Conservation (phyloP, 768 basidiomycete species). For the Panus rudis region DNA sequence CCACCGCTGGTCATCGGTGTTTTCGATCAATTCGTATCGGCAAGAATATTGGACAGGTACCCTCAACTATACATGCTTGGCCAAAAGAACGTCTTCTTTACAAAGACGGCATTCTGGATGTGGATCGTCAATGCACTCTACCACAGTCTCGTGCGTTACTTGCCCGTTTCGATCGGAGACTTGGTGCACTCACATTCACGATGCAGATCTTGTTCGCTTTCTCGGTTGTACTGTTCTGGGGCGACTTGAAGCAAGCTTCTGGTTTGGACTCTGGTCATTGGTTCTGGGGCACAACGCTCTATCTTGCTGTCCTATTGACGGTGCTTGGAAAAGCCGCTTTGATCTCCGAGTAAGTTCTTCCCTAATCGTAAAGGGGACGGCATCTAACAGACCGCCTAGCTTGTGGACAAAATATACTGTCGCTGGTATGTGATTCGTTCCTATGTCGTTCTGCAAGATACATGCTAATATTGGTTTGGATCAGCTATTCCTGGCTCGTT, state of each 20-base stretch:
- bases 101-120: slow-evolving; percentile 84
- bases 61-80: slow-evolving; percentile 94
- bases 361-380: not conserved
- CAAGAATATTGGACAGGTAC: slow-evolving; percentile 92
- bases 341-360: slow-evolving; percentile 81
- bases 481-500: slow-evolving; percentile 96
- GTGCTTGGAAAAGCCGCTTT: slow-evolving; percentile 96
- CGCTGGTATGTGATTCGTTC: slow-evolving; percentile 46
- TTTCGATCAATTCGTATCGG: slow-evolving; percentile 98
- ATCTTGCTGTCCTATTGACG: slow-evolving; percentile 86
- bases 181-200: not conserved
- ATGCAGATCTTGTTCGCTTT: slow-evolving; percentile 78
- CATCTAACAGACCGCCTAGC: slow-evolving; percentile 39
- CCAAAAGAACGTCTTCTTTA: slow-evolving; percentile 91
- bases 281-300: slow-evolving; percentile 98
- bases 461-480: not conserved
- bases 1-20: slow-evolving; percentile 97
- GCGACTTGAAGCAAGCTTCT: slow-evolving; percentile 73
- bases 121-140: slow-evolving; percentile 88
- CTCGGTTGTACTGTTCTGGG: slow-evolving; percentile 88
- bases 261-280: slow-evolving; percentile 91
- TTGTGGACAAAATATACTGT: slow-evolving; percentile 99
- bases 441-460: not conserved
- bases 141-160: slow-evolving; percentile 68
- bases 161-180: not conserved